phyloP scores from a whole-genome alignment of 768 basidiomycete species.

The Rhizopogon vesiculosus region DNA sequence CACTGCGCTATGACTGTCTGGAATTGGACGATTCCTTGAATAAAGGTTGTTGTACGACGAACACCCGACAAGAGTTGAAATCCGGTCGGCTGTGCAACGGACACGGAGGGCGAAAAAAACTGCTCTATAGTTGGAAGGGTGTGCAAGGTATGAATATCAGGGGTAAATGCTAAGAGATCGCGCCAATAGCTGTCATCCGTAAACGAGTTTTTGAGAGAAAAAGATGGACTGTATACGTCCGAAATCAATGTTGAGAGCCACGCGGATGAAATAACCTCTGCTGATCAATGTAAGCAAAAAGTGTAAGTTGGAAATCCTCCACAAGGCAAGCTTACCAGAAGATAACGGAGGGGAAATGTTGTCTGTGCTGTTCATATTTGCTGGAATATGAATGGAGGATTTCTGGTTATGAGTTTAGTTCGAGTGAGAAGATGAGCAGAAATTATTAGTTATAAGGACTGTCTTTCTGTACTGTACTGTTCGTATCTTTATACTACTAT shows the following conservation, averaged over 20 bases:
- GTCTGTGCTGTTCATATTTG: background rate
- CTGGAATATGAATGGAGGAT: background rate
- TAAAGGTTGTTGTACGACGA: background rate
- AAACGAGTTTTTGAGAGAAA: background rate
- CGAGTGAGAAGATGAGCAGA: no score
- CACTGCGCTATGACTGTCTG: slow-evolving; percentile 3
- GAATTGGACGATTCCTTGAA: slow-evolving; percentile 5
- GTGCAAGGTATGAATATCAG: slow-evolving; percentile 2
- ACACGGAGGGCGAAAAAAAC: slow-evolving; percentile 1
- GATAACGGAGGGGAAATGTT: background rate
- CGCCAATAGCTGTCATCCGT: slow-evolving; percentile 5
- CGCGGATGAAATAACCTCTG: background rate
- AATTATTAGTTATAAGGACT: no score
- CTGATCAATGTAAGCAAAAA: background rate
- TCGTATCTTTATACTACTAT: no score
- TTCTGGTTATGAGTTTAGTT: no score
- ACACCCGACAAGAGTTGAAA: slow-evolving; percentile 1
- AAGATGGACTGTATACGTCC: background rate
- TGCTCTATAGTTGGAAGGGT: background rate
- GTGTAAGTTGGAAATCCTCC: no score
- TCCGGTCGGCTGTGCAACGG: background rate
- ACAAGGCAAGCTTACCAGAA: background rate
- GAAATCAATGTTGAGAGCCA: slow-evolving; percentile 1
- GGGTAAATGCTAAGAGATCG: slow-evolving; percentile 4
- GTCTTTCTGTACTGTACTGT: no score